These are phyloP conservation scores for Penicillium expansum DNA, from an alignment of 2,329 filamentous ascomycete species.

Conservation along the genomic window DNA sequence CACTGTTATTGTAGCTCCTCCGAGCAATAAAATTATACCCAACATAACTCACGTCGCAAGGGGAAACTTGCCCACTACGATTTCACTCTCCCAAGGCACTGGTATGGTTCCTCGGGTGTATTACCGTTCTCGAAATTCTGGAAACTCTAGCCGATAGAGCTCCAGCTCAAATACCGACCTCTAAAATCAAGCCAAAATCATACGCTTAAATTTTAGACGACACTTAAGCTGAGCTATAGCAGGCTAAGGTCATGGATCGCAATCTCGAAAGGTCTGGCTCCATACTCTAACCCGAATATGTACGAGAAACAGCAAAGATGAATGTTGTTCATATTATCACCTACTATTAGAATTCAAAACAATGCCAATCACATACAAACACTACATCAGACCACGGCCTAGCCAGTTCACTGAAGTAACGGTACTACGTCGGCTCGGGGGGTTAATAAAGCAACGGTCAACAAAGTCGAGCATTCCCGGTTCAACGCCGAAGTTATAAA, in stretches of 20 bases:
- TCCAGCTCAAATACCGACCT: neutral
- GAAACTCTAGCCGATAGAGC: neutral
- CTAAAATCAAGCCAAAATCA: neutral
- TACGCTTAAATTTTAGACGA: neutral
- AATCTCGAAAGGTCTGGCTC: neutral
- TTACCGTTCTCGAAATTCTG: neutral
- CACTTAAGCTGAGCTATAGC: neutral
- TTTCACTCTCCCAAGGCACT: neutral
- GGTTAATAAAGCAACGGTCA: neutral
- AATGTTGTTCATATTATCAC: neutral
- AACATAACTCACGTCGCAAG: neutral
- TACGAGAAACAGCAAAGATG: neutral
- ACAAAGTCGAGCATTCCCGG: neutral
- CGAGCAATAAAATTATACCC: neutral
- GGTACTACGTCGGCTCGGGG: conserved; percentile 1
- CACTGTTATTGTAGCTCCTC: neutral
- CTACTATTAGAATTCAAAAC: neutral
- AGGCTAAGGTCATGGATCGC: neutral
- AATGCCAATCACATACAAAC: neutral
- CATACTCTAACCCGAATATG: neutral
- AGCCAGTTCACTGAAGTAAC: neutral
- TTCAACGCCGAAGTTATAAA: neutral
- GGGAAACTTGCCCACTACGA: neutral
- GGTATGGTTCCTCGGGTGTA: neutral
- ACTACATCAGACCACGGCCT: neutral